Base-by-base conservation (phyloP, 2,329 filamentous ascomycete genomes). In the Cladosporium sp. region DNA sequence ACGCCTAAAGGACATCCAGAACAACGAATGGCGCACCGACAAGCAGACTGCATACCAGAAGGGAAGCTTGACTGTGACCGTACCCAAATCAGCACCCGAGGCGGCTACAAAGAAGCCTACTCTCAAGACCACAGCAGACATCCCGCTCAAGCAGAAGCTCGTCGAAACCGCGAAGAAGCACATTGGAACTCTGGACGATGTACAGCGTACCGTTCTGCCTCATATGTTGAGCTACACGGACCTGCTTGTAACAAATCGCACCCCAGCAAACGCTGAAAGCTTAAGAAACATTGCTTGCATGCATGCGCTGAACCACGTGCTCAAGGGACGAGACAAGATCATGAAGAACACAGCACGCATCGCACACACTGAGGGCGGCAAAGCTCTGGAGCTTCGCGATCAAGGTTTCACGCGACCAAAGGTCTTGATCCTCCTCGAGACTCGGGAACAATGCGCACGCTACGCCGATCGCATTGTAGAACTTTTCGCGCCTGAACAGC, bases 351-450 rank as follows among this genome's bases (percentile, higher is more conserved):
- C 93, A 74, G 87, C 91, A 64, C 92, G 89, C 69, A 80, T 96
- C 12, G 83, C 90, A 11, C 89, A 88, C 71, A 87, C 90, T 64
- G 84, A 87, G 4, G 85, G 86, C 11, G 84, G 84, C 44, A 70
- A 74, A 4, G 89, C 91, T 44, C 80, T 91, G 4, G 92, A 97
- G 71, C 83, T 93, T 21, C 88, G 93, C 69, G 95, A 99, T 71
- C 95, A 99, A 79, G 95, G 95, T 0, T 99, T 97, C 78, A 97
- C 94, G 0, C 85, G 95, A 5, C 95, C 95, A 8, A 98, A 98
- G 76, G 90, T 97, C 7, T 85, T 99, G 24, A 92, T 98, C 77
- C 83, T 99, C 21, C 82, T 97, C 0, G 94, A 95, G 3, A 98
- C 95, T 0, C 88, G 93, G 65, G 89, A 97, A 74, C 90, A 93